These are phyloP conservation scores for Annona squamosa DNA, from an alignment of 164 flowering plant genomes.

Conservation along the genomic window DNA sequence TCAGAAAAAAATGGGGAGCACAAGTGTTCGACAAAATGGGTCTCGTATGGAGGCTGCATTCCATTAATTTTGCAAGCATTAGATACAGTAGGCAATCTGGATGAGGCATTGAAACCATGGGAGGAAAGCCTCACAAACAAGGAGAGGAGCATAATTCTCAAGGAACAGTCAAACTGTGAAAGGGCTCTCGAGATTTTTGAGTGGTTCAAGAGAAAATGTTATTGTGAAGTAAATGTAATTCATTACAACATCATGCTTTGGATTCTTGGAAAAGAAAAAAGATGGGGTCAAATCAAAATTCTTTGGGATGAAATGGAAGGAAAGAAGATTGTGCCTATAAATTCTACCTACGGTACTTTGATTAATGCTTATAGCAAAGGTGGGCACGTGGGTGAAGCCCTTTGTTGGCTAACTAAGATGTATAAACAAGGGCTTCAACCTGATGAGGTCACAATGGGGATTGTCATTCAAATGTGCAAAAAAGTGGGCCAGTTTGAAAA, in stretches of 20 bases:
- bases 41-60: slow-evolving; percentile 60
- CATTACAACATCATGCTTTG: slow-evolving; percentile 86
- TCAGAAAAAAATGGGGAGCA: slow-evolving; percentile 22
- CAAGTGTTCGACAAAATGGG: slow-evolving; percentile 63
- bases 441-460: slow-evolving; percentile 90
- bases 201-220: slow-evolving; percentile 77
- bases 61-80: slow-evolving; percentile 69
- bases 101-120: slow-evolving; percentile 81
- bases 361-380: slow-evolving; percentile 89
- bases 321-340: slow-evolving; percentile 44
- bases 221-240: slow-evolving; percentile 86
- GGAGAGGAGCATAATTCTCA: slow-evolving; percentile 84
- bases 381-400: slow-evolving; percentile 60
- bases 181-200: slow-evolving; percentile 78
- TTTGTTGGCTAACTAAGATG: slow-evolving; percentile 71
- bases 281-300: slow-evolving; percentile 50
- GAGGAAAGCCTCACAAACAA: slow-evolving; percentile 51
- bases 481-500: slow-evolving; percentile 66
- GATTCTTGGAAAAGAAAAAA: slow-evolving; percentile 65
- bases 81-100: slow-evolving; percentile 48
- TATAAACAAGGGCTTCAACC: slow-evolving; percentile 62
- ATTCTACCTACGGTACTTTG: slow-evolving; percentile 82
- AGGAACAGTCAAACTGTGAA: slow-evolving; percentile 78
- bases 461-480: slow-evolving; percentile 70
- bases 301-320: slow-evolving; percentile 67